Conservation (phyloP, 1,139 yeast species). For the Saccharomyces hybrid region DNA sequence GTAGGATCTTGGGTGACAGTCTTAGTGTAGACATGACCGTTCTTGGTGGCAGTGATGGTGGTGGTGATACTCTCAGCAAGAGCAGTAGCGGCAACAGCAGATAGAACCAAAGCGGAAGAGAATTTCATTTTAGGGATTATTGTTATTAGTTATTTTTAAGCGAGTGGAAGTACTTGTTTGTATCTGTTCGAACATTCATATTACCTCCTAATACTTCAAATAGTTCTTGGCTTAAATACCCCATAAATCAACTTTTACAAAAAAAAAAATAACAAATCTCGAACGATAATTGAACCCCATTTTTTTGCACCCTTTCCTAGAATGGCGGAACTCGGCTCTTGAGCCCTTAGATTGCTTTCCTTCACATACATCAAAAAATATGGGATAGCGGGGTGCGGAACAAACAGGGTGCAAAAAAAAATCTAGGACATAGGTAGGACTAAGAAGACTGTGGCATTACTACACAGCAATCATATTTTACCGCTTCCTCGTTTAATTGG, state of each 20-base stretch:
- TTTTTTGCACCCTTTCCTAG: neutral
- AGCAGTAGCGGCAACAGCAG: slow-evolving; percentile 6
- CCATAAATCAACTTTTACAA: neutral
- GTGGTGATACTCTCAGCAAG: slow-evolving; percentile 6
- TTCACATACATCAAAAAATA: neutral
- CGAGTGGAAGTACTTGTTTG: neutral
- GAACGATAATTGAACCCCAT: neutral
- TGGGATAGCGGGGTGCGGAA: neutral
- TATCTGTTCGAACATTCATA: neutral
- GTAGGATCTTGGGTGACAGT: slow-evolving; percentile 7
- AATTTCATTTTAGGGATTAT: neutral
- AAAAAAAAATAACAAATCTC: neutral
- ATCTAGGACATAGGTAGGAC: neutral
- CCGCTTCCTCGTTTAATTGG: neutral
- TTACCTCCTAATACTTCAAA: neutral
- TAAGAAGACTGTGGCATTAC: neutral
- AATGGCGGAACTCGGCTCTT: neutral
- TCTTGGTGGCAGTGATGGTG: slow-evolving; percentile 5
- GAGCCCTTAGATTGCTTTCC: neutral
- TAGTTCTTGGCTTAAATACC: neutral
- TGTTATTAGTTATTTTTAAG: neutral
- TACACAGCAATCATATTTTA: neutral
- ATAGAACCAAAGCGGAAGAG: slow-evolving; percentile 1
- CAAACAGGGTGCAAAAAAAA: neutral
- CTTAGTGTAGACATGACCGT: slow-evolving; percentile 8